Evolutionary conservation across 1,284 basidiomycete genomes (phyloP), one percentile per base, ranked within the genome.

Genomic region (Ganoderma meredithae): DNA sequence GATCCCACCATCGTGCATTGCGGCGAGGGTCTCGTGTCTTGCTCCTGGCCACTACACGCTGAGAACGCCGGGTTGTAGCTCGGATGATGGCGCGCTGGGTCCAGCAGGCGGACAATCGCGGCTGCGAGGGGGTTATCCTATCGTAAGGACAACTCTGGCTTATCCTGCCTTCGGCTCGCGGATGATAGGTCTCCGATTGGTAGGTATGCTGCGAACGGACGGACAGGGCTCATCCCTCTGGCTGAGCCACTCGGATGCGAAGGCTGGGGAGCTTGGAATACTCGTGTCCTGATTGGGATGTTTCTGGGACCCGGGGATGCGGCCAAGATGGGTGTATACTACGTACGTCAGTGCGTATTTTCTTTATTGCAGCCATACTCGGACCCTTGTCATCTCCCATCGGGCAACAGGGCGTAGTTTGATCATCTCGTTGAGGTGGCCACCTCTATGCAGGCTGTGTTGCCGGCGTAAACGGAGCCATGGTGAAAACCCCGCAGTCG

Each of bases 81-180:
- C 27, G 55, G 17, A 33, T 19, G 55, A 39, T 19, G 31, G 12
- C 27, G 9, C 17, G 17, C 17, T 58, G 55, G 31, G 55, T n/a
- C 22, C 55, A n/a, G 33, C 7, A 12, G 10, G 33, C 55, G 33
- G 55, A 22, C 33, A n/a, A 33, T 39, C 55, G 33, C 33, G 55
- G 27, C 9, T 19, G 55, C n/a, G 55, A 55, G 33, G 55, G 33
- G 55, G 55, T 39, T 39, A 58, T 39, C 55, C n/a, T 58, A 19
- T 58, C 55, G 55, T 58, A 58, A 58, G 19, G 55, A 58, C 55
- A 58, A 39, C 55, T 39, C 33, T 58, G 17, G 55, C 55, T 55
- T 55, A 55, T 55, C 52, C 52, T 17, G 4, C 52, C 52, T 19
- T 15, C 13, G 15, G 15, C 52, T 19, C 31, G 27, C 15, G 15